Evolutionary conservation across 2,329 filamentous ascomycete genomes (phyloP), one percentile per base, ranked within the genome.

Genomic region (Alternaria arborescens): DNA sequence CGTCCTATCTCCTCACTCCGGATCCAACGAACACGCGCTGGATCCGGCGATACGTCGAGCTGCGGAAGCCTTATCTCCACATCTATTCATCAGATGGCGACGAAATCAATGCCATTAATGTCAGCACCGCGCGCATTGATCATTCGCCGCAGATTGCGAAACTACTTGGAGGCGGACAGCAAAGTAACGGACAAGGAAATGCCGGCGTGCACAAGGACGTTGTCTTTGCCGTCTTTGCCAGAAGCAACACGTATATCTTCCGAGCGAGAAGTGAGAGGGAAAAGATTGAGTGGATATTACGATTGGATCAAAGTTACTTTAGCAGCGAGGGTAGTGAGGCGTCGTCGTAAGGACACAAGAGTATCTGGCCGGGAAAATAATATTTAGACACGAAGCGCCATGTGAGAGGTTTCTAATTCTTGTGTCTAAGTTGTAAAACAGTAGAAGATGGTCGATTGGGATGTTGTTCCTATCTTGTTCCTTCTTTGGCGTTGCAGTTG

Each of bases 221-320:
- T 3, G 91, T 98, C 41, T 99, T 97, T 84, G 95, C 95, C 12
- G 88, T 99, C 52, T 99, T 98, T 75, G 94, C 92, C 42, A 92
- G 91, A 61, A 91, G 95, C 77, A 97, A 97, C 79, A 97, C 94
- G 32, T 99, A 94, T 87, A 84, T 99, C 41, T 98, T 99, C 78
- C 92, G 93, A 14, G 92, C 93, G 24, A 86, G 93, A 60, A 94
- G 89, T 71, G 94, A 97, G 81, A 86, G 89, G 50, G 94, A 97
- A 78, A 97, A 97, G 83, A 90, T 94, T 70, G 95, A 98, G 77
- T 99, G 95, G 95, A 97, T 99, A 70, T 87, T 96, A 78, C 90
- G 91, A 73, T 93, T 99, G 70, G 95, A 99, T 79, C 91, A 97
- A 82, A 92, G 90, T 68, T 89, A 86, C 77, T 87, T 88, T 43